Base-by-base conservation (phyloP, 208 protist species). In the Crithidia sp. region DNA sequence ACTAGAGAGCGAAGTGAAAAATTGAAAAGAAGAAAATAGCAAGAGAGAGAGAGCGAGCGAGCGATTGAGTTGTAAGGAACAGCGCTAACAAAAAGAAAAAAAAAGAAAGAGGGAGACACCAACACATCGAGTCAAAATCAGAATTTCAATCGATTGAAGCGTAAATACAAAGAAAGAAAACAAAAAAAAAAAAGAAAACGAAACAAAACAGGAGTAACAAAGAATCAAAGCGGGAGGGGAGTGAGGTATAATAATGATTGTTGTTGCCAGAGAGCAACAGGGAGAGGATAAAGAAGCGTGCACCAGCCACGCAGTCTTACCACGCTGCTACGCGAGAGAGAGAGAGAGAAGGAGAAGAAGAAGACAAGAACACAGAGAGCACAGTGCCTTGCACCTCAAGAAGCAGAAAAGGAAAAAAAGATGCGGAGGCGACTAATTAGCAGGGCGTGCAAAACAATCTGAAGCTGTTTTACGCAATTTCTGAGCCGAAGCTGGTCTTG, bases 241-340 rank as follows among this genome's bases (percentile, higher is more conserved):
- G n/a, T 40, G 36, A 73, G 37, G 28, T 19, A 52, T 55, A 64
- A 37, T 49, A 50, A 50, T 6, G 19, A 64, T 49, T 14, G 12
- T 14, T 40, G 6, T 8, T 17, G 17, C 14, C 9, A 44, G 43
- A 60, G 39, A 52, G 62, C 36, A 41, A 40, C 62, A 59, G 49
- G 10, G 67, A 41, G 54, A 43, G 45, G 49, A 66, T 66, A 36
- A 74, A 44, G 50, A 65, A 59, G 45, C n/a, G 7, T 45, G 16
- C 45, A 74, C 16, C 45, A 47, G 58, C 43, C 43, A 41, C 0
- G 40, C 45, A 16, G n/a, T 59, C 40, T 69, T 58, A n/a, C 37
- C 52, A 16, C 47, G 53, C 64, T 49, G 53, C 19, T 69, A 69
- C 64, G 52, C 64, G 40, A 58, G 47, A 40, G 47, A 52, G 37